Percentiles rank a stretch among this genome's conserved stretches.
phyloP scores from a whole-genome alignment of 768 basidiomycete genomes.

The Russula vinacea region DNA sequence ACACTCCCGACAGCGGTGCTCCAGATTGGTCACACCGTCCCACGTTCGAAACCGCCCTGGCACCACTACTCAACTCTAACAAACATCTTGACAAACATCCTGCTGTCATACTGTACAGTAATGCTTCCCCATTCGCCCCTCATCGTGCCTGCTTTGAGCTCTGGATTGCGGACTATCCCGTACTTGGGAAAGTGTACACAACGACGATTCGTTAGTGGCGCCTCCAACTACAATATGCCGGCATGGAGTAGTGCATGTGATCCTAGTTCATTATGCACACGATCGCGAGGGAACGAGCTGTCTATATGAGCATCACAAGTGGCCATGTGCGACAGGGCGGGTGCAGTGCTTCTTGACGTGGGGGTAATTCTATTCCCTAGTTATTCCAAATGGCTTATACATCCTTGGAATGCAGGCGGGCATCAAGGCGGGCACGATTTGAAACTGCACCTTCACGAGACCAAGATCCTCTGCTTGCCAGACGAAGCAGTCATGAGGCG shows the following conservation, averaged over 20 bases:
- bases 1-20: background rate
- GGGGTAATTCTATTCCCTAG: background rate
- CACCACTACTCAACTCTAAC: too few relatives aligned
- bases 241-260: constrained; percentile 1
- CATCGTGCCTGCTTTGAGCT: background rate
- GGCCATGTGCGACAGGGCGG: background rate
- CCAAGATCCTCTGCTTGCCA: too few relatives aligned
- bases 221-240: background rate
- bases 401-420: background rate
- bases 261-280: background rate
- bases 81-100: too few relatives aligned
- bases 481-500: background rate
- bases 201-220: too few relatives aligned
- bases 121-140: background rate
- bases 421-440: background rate
- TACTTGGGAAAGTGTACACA: background rate
- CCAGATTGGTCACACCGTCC: background rate
- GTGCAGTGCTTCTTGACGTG: background rate
- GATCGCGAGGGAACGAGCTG: background rate
- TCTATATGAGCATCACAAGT: constrained; percentile 3
- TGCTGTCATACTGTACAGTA: too few relatives aligned
- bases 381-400: background rate
- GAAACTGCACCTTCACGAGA: background rate
- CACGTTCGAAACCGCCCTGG: background rate
- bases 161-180: background rate